These are phyloP conservation scores for Fusarium sp. DNA, from an alignment of 2,329 filamentous ascomycete genomes.

Conservation along the genomic window DNA sequence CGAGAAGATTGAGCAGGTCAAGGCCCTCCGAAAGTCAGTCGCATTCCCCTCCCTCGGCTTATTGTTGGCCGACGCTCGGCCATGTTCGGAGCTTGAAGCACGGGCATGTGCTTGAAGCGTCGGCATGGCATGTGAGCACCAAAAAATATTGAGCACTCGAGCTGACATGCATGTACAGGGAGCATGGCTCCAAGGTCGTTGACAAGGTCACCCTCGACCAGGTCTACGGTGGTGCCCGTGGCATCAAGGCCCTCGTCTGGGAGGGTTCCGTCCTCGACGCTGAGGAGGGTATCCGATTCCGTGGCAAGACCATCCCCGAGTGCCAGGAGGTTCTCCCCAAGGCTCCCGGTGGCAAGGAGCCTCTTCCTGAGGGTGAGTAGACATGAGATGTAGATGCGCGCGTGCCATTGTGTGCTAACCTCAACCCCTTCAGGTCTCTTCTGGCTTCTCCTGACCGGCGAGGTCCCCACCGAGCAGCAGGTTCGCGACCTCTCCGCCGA, in stretches of 20 bases:
- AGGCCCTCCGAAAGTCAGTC: conserved; percentile 93
- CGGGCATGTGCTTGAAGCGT: neutral
- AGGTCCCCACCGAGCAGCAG: conserved; percentile 98
- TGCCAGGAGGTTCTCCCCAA: conserved; percentile 98
- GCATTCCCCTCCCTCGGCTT: conserved; percentile 25
- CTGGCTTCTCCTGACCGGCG: conserved; percentile 98
- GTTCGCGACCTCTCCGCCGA: conserved; percentile 97
- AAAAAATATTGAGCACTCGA: conserved; percentile 12
- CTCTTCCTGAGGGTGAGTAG: conserved; percentile 85
- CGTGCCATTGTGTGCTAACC: conserved; percentile 21
- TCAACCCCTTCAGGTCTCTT: conserved; percentile 77
- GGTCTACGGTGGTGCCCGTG: conserved; percentile 98
- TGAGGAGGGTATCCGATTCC: conserved; percentile 99
- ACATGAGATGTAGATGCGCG: neutral
- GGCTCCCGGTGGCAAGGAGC: conserved; percentile 95
- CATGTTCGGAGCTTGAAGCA: conserved; percentile 19
- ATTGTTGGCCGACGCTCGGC: conserved; percentile 23
- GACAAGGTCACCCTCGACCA: conserved; percentile 99
- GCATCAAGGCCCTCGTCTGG: conserved; percentile 99
- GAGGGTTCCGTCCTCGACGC: conserved; percentile 98
- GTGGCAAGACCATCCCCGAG: conserved; percentile 98
- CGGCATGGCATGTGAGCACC: conserved; percentile 3
- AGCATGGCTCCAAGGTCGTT: conserved; percentile 93
- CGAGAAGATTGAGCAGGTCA: conserved; percentile 98
- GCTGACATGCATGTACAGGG: conserved; percentile 63